Conservation (phyloP, 495 filamentous ascomycete genomes). For the Aspergillus taichungensis region DNA sequence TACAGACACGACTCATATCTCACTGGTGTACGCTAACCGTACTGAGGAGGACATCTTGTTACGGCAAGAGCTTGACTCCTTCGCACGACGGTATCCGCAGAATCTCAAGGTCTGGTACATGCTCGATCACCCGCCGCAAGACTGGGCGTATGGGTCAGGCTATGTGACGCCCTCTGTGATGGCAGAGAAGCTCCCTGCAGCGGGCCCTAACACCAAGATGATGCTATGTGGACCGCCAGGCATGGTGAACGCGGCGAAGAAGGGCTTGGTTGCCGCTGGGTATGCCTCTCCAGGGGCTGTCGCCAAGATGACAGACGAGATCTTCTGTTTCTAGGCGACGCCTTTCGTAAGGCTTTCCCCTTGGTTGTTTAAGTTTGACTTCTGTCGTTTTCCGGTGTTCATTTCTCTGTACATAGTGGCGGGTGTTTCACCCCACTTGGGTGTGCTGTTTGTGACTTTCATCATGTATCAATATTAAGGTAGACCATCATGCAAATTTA, state of each 20-base stretch:
- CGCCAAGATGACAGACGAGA: conserved; percentile 29
- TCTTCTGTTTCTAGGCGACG: conserved; percentile 26
- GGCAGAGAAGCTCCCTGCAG: conserved; percentile 13
- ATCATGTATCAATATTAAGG: too few relatives aligned
- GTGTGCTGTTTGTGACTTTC: too few relatives aligned
- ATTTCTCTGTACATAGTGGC: too few relatives aligned
- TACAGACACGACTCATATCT: conserved; percentile 33
- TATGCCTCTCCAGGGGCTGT: conserved; percentile 25
- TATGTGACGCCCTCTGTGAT: conserved; percentile 9
- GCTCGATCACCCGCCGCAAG: conserved; percentile 12
- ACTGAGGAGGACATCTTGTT: conserved; percentile 25
- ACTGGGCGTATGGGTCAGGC: too few relatives aligned
- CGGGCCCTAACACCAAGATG: conserved; percentile 22
- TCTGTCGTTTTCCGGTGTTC: too few relatives aligned
- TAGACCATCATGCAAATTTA: too few relatives aligned
- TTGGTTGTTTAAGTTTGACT: too few relatives aligned
- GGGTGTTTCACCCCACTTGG: too few relatives aligned
- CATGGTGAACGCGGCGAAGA: conserved; percentile 32
- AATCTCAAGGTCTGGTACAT: conserved; percentile 34
- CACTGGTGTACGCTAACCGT: conserved; percentile 32
- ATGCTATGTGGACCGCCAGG: conserved; percentile 36
- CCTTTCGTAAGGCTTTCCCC: too few relatives aligned
- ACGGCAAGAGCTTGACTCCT: conserved; percentile 35
- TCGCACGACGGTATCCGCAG: conserved; percentile 20
- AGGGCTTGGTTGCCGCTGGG: conserved; percentile 24